Conservation (phyloP, 768 basidiomycete species). For the Hericium rajendrae region DNA sequence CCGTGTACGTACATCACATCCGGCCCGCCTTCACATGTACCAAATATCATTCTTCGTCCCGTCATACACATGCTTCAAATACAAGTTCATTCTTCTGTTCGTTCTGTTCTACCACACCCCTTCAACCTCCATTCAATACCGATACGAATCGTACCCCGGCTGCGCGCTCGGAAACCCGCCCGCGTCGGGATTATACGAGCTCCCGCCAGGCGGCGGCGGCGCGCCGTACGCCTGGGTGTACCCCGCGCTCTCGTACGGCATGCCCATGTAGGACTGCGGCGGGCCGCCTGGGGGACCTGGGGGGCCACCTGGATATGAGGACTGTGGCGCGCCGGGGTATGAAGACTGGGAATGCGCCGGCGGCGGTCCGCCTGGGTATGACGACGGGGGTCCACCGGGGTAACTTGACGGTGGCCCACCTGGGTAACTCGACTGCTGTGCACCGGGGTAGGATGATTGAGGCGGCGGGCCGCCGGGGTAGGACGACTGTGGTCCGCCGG, state of each 20-base stretch:
- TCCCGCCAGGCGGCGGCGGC: conserved; percentile 1
- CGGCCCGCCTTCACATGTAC: background rate
- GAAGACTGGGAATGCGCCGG: background rate
- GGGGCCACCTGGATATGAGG: background rate
- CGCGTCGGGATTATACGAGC: background rate
- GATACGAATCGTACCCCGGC: conserved; percentile 7
- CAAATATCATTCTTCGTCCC: background rate
- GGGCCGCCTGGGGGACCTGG: conserved; percentile 1
- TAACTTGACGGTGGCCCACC: too few relatives aligned
- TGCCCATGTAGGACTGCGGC: background rate
- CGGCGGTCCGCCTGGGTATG: too few relatives aligned
- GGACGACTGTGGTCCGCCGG: conserved; percentile 5
- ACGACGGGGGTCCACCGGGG: too few relatives aligned
- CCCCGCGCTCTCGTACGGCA: background rate
- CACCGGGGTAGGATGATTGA: background rate
- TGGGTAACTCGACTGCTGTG: background rate
- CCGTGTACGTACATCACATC: background rate
- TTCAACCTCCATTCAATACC: conserved; percentile 4
- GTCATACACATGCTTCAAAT: background rate
- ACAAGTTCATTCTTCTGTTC: background rate
- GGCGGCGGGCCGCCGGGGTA: background rate
- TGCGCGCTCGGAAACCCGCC: conserved; percentile 11
- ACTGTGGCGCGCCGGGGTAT: background rate
- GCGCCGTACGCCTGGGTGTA: conserved; percentile 2
- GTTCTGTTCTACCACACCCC: background rate